Evolutionary conservation across 179 eudicot species (phyloP).

Genomic region (Silene coronaria): DNA sequence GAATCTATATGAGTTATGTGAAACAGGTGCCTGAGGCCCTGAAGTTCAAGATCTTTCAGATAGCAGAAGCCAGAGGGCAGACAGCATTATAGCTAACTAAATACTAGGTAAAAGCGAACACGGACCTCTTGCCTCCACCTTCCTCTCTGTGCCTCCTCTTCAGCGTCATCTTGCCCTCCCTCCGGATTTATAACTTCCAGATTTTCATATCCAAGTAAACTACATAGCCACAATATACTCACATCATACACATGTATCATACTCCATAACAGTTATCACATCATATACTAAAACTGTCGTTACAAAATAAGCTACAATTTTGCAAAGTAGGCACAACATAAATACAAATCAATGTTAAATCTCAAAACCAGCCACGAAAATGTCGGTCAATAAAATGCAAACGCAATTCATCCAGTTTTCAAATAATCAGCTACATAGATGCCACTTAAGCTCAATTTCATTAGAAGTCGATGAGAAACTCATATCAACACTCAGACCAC

Average conservation of each 20-base stretch:
- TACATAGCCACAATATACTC: slow-evolving; percentile 5
- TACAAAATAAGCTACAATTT: background rate
- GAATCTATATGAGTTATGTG: background rate
- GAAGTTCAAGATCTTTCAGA: background rate
- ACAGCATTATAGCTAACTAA: background rate
- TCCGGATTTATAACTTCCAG: slow-evolving; percentile 47
- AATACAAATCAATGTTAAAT: background rate
- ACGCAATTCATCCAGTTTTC: background rate
- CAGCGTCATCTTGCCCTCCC: slow-evolving; percentile 45
- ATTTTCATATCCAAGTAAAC: slow-evolving; percentile 42
- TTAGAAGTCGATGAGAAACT: background rate
- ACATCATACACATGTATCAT: background rate
- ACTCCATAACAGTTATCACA: background rate
- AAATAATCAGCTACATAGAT: background rate
- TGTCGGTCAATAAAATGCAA: background rate
- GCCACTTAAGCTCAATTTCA: background rate
- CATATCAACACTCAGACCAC: background rate
- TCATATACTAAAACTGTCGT: background rate
- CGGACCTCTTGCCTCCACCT: slow-evolving; percentile 46
- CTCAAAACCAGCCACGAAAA: background rate
- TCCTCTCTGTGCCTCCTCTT: slow-evolving; percentile 45
- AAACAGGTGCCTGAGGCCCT: background rate
- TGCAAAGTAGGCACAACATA: background rate
- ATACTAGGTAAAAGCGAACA: background rate
- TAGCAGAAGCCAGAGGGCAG: background rate